These are phyloP conservation scores for Tolypocladium tundrense DNA, from an alignment of 2,329 filamentous ascomycete genomes.

Conservation along the genomic window DNA sequence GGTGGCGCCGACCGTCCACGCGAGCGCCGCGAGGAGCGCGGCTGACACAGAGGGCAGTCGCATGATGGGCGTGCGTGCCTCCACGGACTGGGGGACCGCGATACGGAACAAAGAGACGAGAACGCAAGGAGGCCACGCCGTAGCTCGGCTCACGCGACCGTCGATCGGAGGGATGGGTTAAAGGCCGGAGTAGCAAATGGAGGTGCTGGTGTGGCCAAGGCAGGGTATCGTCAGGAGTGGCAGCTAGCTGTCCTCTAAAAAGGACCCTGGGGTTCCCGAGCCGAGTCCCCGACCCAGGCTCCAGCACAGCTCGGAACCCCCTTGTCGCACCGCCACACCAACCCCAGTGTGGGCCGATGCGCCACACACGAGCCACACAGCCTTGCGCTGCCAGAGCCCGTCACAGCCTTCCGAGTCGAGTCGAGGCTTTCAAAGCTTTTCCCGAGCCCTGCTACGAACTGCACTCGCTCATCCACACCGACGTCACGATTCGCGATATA, in stretches of 20 bases:
- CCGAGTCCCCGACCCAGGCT: neutral
- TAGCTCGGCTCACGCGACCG: neutral
- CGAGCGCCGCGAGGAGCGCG: constrained; percentile 37
- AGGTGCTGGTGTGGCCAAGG: neutral
- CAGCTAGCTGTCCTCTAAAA: constrained; percentile 12
- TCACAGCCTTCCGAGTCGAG: neutral
- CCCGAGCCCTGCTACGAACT: neutral
- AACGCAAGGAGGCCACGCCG: neutral
- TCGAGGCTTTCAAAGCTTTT: neutral
- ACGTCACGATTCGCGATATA: constrained; percentile 9
- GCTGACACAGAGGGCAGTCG: constrained; percentile 36
- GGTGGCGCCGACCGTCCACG: constrained; percentile 38
- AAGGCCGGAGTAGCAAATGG: neutral
- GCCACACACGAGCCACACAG: constrained; percentile 12
- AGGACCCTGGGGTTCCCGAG: neutral
- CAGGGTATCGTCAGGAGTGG: neutral
- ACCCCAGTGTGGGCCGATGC: constrained; percentile 7
- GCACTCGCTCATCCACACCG: constrained; percentile 2
- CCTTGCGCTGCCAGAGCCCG: constrained; percentile 12
- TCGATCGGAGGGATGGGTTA: neutral
- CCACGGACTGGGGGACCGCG: neutral
- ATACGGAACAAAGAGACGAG: neutral
- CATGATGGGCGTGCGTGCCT: constrained; percentile 24
- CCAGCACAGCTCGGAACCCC: neutral
- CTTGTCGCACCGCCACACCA: constrained; percentile 4